Evolutionary conservation across 163 green algal genomes (phyloP), one percentile per base, ranked within the genome.

Genomic region (Coccomyxa subellipsoidea): DNA sequence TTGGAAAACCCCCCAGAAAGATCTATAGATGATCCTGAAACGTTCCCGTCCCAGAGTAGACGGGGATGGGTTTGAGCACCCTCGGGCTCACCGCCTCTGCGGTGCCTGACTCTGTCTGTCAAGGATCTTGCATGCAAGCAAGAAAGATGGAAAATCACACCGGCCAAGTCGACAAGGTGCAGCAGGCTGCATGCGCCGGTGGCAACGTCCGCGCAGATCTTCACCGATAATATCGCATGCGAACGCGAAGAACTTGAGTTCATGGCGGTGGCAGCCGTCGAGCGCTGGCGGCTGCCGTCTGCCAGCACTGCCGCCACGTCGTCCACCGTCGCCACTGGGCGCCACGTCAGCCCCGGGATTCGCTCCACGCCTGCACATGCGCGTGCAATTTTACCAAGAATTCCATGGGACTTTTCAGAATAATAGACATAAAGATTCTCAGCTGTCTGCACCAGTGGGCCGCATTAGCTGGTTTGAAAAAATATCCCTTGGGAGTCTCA

Each of bases 211-310:
- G 66, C n/a, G 72, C 31, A 32, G n/a, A 80, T 29, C 31, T 66
- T 38, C 12, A 80, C 39, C 21, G 76, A 38, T 7, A 97, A 81
- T 80, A 96, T 73, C 8, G 87, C 88, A 87, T 97, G 94, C 54
- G 81, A 91, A 77, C 94, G 89, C 35, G 79, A 91, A 85, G 75
- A 90, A 81, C 86, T 80, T 2, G 88, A 88, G 85, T 97, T 97
- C 79, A 96, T 89, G 18, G 84, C 86, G 59, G 92, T 95, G n/a
- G 88, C 84, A 25, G 91, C 91, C 21, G 88, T 94, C 38, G 87
- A 85, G 25, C 94, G 89, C 53, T 95, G 94, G 39, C 76, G 72
- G 0, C 82, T 76, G 29, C 93, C 95, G 15, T 78, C 70, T 23
- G 85, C 81, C 93, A 98, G 95, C 38, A 37, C 73, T 6, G 73